Conservation (phyloP, 2,329 filamentous ascomycete species). For the Berkeleyomyces basicola region DNA sequence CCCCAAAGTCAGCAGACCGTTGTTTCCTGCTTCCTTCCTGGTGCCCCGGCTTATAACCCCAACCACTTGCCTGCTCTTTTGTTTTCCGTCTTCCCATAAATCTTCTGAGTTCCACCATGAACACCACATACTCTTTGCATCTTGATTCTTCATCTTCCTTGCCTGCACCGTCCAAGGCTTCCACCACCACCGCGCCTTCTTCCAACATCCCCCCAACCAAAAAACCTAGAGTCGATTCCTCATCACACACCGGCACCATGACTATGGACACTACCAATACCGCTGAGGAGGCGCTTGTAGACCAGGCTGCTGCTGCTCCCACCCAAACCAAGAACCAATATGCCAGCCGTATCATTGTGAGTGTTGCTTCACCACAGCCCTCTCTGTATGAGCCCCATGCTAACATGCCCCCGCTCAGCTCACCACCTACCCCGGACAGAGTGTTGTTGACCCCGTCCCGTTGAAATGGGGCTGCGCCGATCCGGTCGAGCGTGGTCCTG, state of each 20-base stretch:
- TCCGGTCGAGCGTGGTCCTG: slow-evolving; percentile 15
- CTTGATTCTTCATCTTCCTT: slow-evolving; percentile 3
- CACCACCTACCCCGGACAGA: slow-evolving; percentile 18
- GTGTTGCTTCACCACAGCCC: not conserved
- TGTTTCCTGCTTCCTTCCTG: not conserved
- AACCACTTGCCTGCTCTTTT: not conserved
- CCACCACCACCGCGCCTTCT: not conserved
- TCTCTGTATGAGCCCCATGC: not conserved
- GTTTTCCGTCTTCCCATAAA: not conserved
- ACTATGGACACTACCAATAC: slow-evolving; percentile 2
- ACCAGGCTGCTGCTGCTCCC: not conserved
- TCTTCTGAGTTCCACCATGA: slow-evolving; percentile 7
- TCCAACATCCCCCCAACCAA: not conserved
- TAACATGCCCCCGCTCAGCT: slow-evolving; percentile 7
- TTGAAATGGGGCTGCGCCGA: slow-evolving; percentile 16
- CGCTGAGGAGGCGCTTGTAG: not conserved
- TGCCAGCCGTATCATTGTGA: slow-evolving; percentile 12
- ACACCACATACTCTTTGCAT: slow-evolving; percentile 8
- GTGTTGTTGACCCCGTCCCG: slow-evolving; percentile 16
- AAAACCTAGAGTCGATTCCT: slow-evolving; percentile 1
- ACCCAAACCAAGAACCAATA: slow-evolving; percentile 9
- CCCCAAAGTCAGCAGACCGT: not conserved
- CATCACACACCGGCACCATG: not conserved
- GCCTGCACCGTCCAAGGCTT: not conserved
- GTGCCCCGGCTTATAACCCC: slow-evolving; percentile 5